Conservation (phyloP, 192 early-diverging fungal species). For the Backusella mclennaniae region DNA sequence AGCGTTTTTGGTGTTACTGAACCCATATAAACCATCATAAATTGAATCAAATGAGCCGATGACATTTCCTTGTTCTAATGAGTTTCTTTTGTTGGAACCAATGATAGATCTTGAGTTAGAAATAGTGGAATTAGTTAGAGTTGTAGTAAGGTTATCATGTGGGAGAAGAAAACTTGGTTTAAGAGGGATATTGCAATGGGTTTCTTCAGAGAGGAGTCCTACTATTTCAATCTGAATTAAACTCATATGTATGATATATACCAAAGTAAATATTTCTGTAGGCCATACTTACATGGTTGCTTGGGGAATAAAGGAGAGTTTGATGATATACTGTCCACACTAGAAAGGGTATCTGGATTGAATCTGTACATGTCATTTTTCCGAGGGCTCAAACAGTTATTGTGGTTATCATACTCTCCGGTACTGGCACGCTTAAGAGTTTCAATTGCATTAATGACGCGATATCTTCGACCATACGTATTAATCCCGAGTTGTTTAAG, state of each 20-base stretch:
- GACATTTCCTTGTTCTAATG: not conserved
- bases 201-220: not conserved
- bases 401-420: not conserved
- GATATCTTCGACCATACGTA: constrained; percentile 58
- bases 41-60: not conserved
- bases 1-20: not conserved
- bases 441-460: constrained; percentile 59
- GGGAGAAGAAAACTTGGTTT: not conserved
- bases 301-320: not conserved
- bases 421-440: not conserved
- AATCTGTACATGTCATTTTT: not conserved
- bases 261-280: not conserved
- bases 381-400: not conserved
- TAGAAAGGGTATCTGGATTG: not conserved
- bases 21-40: not conserved
- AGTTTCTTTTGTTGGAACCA: not conserved
- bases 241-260: not conserved
- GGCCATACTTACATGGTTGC: not conserved
- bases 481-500: constrained; percentile 63
- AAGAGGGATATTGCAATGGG: not conserved
- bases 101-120: not conserved
- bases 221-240: not conserved
- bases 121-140: not conserved
- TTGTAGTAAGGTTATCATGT: not conserved
- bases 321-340: not conserved